A percentile compares a stretch with the other conserved stretches of the same genome.
Conservation (phyloP, 164 flowering plant species). For the Chimonanthus praecox region DNA sequence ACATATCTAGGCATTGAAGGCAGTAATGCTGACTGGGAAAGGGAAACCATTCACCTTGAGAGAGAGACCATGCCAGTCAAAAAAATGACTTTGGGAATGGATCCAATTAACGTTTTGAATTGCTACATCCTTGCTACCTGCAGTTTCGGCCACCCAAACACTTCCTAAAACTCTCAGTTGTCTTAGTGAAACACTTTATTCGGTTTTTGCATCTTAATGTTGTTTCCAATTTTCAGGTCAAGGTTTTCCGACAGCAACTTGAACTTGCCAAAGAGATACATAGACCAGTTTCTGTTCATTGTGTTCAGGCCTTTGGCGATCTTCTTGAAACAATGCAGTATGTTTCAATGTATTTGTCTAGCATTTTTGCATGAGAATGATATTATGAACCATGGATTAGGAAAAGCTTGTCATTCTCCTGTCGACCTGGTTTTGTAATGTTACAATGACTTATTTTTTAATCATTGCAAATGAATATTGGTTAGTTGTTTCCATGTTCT, state of each 20-base stretch:
- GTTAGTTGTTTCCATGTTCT: neutral
- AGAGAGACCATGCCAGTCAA: no score
- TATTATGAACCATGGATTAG: no score
- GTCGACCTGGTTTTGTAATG: no score
- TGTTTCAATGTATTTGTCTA: constrained; percentile 10
- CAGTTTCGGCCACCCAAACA: neutral
- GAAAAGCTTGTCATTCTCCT: no score
- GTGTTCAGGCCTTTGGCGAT: constrained; percentile 95
- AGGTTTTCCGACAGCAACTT: constrained; percentile 71
- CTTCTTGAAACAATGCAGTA: constrained; percentile 75
- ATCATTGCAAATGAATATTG: neutral
- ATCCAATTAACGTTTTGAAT: neutral
- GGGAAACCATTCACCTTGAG: no score
- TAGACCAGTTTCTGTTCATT: constrained; percentile 83
- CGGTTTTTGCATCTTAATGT: neutral
- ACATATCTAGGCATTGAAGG: no score
- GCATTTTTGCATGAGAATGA: neutral
- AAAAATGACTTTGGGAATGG: no score
- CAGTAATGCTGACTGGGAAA: no score
- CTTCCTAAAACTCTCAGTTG: neutral
- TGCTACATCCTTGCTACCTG: neutral
- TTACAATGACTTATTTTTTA: no score
- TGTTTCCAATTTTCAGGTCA: constrained; percentile 32
- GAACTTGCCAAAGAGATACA: constrained; percentile 79
- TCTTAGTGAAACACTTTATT: neutral